Evolutionary conservation across 2,329 filamentous ascomycete genomes (phyloP).

Genomic region (Paramyrothecium roridum): DNA sequence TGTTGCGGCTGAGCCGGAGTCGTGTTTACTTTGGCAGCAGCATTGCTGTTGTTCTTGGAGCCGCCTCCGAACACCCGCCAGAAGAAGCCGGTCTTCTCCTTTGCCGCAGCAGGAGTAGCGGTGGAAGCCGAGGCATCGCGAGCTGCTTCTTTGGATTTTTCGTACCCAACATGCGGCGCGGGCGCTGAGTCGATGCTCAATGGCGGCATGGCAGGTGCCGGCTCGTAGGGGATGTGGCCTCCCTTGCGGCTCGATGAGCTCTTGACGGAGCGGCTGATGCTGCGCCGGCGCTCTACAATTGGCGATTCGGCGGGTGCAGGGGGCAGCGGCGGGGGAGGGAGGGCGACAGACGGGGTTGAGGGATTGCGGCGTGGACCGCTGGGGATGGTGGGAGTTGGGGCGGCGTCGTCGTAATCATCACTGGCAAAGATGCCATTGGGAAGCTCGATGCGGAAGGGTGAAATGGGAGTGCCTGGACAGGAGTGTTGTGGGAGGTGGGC

Average conservation of each 20-base stretch:
- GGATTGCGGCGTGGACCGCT: slow-evolving; percentile 63
- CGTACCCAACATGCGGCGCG: slow-evolving; percentile 56
- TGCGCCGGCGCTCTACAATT: slow-evolving; percentile 50
- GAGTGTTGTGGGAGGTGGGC: slow-evolving; percentile 17
- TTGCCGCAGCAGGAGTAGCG: slow-evolving; percentile 44
- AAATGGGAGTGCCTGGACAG: slow-evolving; percentile 12
- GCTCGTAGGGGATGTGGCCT: slow-evolving; percentile 19
- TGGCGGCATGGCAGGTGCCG: slow-evolving; percentile 23
- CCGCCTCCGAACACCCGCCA: slow-evolving; percentile 75
- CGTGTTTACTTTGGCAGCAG: not conserved
- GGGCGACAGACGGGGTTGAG: slow-evolving; percentile 31
- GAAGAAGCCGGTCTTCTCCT: slow-evolving; percentile 85
- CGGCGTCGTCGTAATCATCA: slow-evolving; percentile 69
- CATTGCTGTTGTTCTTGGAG: not conserved
- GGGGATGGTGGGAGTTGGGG: slow-evolving; percentile 81
- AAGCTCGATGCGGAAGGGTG: slow-evolving; percentile 46
- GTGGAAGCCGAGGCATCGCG: slow-evolving; percentile 49
- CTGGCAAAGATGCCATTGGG: slow-evolving; percentile 41
- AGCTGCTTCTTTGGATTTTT: slow-evolving; percentile 52
- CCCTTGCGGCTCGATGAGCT: slow-evolving; percentile 37
- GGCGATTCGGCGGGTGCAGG: slow-evolving; percentile 34
- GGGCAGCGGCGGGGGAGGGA: slow-evolving; percentile 33
- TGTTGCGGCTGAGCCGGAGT: not conserved
- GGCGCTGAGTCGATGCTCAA: slow-evolving; percentile 51
- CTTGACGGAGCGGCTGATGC: slow-evolving; percentile 51